Conservation (phyloP, 2,329 filamentous ascomycete species). For the Knufia petricola region DNA sequence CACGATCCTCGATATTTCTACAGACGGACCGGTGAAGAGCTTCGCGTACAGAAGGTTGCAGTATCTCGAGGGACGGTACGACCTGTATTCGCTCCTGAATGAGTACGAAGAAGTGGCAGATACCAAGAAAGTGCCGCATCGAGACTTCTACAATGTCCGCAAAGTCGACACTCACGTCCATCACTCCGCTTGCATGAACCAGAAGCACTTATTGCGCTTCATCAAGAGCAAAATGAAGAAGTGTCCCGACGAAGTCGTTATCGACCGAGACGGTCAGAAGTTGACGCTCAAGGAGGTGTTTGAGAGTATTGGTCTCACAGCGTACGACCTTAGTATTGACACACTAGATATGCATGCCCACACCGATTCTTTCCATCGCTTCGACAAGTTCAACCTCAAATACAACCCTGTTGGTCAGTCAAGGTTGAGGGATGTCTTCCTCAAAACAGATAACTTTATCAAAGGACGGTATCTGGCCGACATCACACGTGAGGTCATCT, state of each 20-base stretch:
- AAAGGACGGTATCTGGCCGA: constrained; percentile 91
- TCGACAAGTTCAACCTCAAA: constrained; percentile 99
- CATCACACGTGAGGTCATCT: constrained; percentile 95
- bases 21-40: constrained; percentile 91
- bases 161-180: constrained; percentile 99
- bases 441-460: constrained; percentile 98
- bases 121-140: constrained; percentile 92
- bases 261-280: constrained; percentile 85
- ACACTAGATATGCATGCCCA: constrained; percentile 99
- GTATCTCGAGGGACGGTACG: constrained; percentile 95
- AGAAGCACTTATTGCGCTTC: constrained; percentile 94
- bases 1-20: constrained; percentile 74
- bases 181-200: constrained; percentile 99
- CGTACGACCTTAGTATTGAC: constrained; percentile 95
- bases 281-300: constrained; percentile 89
- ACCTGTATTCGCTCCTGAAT: constrained; percentile 84
- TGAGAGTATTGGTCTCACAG: constrained; percentile 91
- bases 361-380: constrained; percentile 94
- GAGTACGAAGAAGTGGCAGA: constrained; percentile 98
- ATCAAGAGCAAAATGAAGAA: constrained; percentile 99
- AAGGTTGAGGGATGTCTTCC: constrained; percentile 88
- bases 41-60: constrained; percentile 92
- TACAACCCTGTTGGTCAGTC: constrained; percentile 98
- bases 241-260: constrained; percentile 82
- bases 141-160: constrained; percentile 97